Evolutionary conservation across 805 yeast species (phyloP), one percentile per base, ranked within the genome.

Genomic region (Candida vaughaniae): DNA sequence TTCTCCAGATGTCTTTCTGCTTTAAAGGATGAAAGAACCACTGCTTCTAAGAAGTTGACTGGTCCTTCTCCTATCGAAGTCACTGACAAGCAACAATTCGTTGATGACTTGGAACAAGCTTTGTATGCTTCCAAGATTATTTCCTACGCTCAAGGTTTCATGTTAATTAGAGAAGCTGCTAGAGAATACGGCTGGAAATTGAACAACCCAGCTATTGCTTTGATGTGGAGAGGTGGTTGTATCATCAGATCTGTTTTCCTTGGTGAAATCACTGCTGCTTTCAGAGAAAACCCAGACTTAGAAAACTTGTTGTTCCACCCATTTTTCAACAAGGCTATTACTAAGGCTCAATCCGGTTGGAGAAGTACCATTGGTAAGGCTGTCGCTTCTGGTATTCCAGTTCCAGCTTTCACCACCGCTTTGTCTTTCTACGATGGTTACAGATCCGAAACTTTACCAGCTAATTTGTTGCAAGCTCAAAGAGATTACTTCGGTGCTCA

Each of bases 161-260:
- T 91, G 97, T 80, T 91, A 66, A 89, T 91, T 73, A 87, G 95
- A 69, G 96, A 91, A 72, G 98, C 98, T 55, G 98, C 96, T 53
- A 83, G 79, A 71, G 95, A 88, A 68, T 91, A 88, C 79, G 82
- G 82, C 61, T 91, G 99, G 99, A 82, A 86, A 70, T 78, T 91
- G 66, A 93, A 91, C 84, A 85, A 87, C 82, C 96, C 98, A 56
- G 93, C 95, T 43, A 93, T 93, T 58, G 98, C 98, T 55, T 80
- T 93, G 60, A 91, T 91, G 98, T 91, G 99, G 99, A 84, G 99
- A 80, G 99, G 99, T 76, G 99, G 99, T 58, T 91, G 99, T 80
- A 91, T 91, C 70, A 91, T 91, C 73, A 87, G 98, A 80, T 91
- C 99, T 41, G 97, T 91, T 50, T 91, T 91, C 85, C 77, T 91